Evolutionary conservation across 2,329 filamentous ascomycete genomes (phyloP).

Genomic region (Colletotrichum sp.): DNA sequence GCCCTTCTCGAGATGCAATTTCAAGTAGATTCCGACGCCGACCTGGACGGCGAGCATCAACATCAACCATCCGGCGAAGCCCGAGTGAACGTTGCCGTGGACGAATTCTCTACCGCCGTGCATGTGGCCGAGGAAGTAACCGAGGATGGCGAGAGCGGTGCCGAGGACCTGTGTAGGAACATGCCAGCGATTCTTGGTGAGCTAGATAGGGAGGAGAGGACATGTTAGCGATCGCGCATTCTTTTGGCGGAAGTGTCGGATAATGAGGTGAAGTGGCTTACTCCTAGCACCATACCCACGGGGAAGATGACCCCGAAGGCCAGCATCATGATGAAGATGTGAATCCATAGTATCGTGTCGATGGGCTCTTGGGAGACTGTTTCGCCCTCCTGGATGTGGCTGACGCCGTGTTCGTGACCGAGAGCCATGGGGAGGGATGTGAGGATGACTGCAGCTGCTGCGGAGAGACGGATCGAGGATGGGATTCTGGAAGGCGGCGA

Average conservation of each 20-base stretch:
- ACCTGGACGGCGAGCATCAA: constrained; percentile 79
- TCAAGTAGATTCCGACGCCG: constrained; percentile 83
- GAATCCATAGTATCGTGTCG: constrained; percentile 88
- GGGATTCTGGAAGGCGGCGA: constrained; percentile 3
- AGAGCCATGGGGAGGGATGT: constrained; percentile 21
- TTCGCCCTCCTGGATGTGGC: constrained; percentile 71
- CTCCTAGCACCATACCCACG: constrained; percentile 91
- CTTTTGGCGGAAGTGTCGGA: not conserved
- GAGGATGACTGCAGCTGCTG: constrained; percentile 4
- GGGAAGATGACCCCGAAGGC: constrained; percentile 94
- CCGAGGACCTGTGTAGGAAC: constrained; percentile 84
- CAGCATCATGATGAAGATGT: constrained; percentile 87
- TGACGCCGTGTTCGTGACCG: constrained; percentile 55
- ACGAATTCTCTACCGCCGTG: constrained; percentile 90
- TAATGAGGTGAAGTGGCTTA: constrained; percentile 49
- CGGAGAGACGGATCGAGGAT: not conserved
- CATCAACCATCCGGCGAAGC: constrained; percentile 83
- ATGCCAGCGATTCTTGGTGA: constrained; percentile 91
- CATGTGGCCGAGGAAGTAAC: constrained; percentile 89
- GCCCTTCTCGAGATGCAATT: constrained; percentile 85
- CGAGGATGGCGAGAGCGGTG: constrained; percentile 77
- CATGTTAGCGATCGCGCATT: constrained; percentile 5
- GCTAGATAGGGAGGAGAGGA: constrained; percentile 51
- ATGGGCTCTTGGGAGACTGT: constrained; percentile 76
- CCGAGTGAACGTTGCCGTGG: constrained; percentile 75